Evolutionary conservation across 2,329 filamentous ascomycete species (phyloP).

Genomic region (Trichoderma arundinaceum): DNA sequence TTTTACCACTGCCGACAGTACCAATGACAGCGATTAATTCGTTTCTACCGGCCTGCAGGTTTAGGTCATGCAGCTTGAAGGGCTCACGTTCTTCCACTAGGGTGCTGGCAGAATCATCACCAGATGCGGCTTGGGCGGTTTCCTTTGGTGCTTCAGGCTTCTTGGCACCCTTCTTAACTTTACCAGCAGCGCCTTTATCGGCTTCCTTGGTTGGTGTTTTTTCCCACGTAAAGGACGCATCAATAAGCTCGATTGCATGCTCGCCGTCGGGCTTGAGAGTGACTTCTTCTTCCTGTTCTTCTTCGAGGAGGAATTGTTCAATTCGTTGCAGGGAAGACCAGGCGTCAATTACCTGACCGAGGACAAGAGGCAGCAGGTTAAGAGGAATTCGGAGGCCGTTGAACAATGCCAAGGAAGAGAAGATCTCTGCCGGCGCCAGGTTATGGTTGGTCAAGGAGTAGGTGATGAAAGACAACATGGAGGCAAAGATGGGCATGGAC

Average conservation of each 20-base stretch:
- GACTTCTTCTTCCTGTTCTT: conserved; percentile 80
- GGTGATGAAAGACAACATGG: conserved; percentile 93
- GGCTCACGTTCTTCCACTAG: conserved; percentile 66
- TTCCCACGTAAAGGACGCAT: conserved; percentile 90
- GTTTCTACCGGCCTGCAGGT: conserved; percentile 71
- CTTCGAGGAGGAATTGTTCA: conserved; percentile 83
- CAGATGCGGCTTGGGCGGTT: conserved; percentile 44
- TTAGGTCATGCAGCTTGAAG: conserved; percentile 73
- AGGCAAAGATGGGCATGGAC: conserved; percentile 89
- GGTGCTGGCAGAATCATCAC: conserved; percentile 59
- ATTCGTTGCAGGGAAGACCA: conserved; percentile 84
- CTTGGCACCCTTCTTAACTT: conserved; percentile 48
- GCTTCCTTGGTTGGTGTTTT: conserved; percentile 61
- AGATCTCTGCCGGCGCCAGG: conserved; percentile 77
- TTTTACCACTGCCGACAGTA: conserved; percentile 88
- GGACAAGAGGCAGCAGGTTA: conserved; percentile 84
- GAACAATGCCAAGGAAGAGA: conserved; percentile 93
- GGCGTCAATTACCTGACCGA: conserved; percentile 89
- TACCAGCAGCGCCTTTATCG: conserved; percentile 49
- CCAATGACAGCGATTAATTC: conserved; percentile 87
- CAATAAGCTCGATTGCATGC: conserved; percentile 71
- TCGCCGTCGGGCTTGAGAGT: conserved; percentile 61
- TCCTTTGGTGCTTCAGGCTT: conserved; percentile 44
- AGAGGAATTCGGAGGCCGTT: conserved; percentile 89
- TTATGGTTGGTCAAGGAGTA: conserved; percentile 69